Evolutionary conservation across 345 rosid species (phyloP).

Genomic region (Gossypium thurberi): DNA sequence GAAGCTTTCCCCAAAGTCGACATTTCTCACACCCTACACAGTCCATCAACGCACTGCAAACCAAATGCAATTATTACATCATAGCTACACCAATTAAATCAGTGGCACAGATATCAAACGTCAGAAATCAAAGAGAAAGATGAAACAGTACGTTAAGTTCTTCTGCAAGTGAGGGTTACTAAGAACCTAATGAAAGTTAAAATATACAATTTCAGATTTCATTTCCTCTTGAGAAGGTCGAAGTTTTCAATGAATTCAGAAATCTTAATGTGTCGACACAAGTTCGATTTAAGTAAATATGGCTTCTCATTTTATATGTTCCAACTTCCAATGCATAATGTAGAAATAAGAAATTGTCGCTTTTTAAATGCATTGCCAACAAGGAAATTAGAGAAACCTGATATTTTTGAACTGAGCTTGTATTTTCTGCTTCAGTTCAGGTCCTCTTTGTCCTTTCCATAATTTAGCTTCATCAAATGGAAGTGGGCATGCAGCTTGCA

Average conservation of each 20-base stretch:
- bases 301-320: conserved; percentile 6
- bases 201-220: not conserved
- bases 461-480: conserved; percentile 96
- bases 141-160: not conserved
- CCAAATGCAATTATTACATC: not conserved
- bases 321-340: not conserved
- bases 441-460: conserved; percentile 95
- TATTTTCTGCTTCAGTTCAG: conserved; percentile 72
- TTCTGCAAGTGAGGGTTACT: not conserved
- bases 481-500: conserved; percentile 88
- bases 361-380: not conserved
- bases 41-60: conserved; percentile 89
- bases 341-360: not conserved
- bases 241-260: not conserved
- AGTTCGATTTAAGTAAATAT: not conserved
- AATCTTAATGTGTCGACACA: not conserved
- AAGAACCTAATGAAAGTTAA: not conserved
- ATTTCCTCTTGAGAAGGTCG: not conserved
- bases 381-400: conserved; percentile 41
- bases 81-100: not conserved
- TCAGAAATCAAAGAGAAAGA: not conserved
- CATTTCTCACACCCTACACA: conserved; percentile 98
- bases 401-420: conserved; percentile 87
- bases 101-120: not conserved
- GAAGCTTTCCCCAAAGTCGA: conserved; percentile 98